Conservation (phyloP, 768 basidiomycete genomes). For the Boletellus emodensis region DNA sequence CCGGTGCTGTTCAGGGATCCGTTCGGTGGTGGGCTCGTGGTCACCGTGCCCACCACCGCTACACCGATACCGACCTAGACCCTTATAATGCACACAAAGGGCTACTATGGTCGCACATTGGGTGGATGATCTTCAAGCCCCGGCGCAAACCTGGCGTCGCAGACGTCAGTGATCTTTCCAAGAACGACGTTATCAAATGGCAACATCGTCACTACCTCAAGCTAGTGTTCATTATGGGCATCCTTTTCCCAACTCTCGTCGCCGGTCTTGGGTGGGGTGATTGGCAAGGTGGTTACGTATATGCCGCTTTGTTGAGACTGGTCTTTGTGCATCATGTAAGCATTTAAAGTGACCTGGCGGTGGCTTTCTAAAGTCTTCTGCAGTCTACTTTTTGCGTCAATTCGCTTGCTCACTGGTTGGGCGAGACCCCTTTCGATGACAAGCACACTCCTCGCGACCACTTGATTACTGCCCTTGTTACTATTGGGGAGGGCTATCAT, state of each 20-base stretch:
- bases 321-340: conserved; percentile 85
- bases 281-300: conserved; percentile 80
- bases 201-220: conserved; percentile 78
- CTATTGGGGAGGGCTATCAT: conserved; percentile 96
- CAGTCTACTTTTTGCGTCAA: conserved; percentile 97
- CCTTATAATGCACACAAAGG: conserved; percentile 93
- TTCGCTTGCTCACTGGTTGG: conserved; percentile 95
- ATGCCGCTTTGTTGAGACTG: conserved; percentile 74
- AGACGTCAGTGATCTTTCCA: conserved; percentile 81
- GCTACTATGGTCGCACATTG: conserved; percentile 80
- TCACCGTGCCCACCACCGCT: conserved; percentile 95
- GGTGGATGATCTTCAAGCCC: conserved; percentile 93
- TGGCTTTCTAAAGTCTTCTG: background rate
- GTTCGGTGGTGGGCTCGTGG: conserved; percentile 99
- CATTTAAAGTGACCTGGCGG: conserved; percentile 8
- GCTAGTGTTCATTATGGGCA: conserved; percentile 66
- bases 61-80: conserved; percentile 96
- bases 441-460: conserved; percentile 93
- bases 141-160: conserved; percentile 86
- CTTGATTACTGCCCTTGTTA: conserved; percentile 81
- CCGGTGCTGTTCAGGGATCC: conserved; percentile 93
- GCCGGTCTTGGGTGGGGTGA: conserved; percentile 85
- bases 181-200: conserved; percentile 79
- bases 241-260: conserved; percentile 71
- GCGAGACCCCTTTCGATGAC: conserved; percentile 90